Evolutionary conservation across 2,329 filamentous ascomycete genomes (phyloP).

Genomic region (Aspergillus sp.): DNA sequence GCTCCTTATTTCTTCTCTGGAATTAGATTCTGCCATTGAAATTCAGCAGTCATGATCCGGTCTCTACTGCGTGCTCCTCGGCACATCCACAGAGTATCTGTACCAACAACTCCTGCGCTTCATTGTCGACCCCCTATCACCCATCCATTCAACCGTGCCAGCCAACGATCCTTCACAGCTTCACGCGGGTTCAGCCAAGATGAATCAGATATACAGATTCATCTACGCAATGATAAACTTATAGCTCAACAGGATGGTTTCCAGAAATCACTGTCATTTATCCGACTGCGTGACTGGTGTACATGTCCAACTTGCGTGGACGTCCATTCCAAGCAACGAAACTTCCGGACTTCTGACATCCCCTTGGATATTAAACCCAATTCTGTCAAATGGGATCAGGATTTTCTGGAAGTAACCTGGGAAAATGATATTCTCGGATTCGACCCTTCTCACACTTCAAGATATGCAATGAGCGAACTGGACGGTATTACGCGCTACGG

Average conservation of each 20-base stretch:
- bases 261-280: slow-evolving; percentile 10
- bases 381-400: slow-evolving; percentile 34
- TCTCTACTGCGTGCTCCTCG: slow-evolving; percentile 9
- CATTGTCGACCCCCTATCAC: slow-evolving; percentile 3
- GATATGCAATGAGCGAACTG: slow-evolving; percentile 23
- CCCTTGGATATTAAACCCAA: slow-evolving; percentile 48
- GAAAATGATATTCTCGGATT: slow-evolving; percentile 53
- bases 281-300: slow-evolving; percentile 55
- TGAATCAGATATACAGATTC: background rate
- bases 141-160: background rate
- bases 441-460: slow-evolving; percentile 41
- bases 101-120: slow-evolving; percentile 1
- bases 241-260: background rate
- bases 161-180: background rate
- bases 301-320: slow-evolving; percentile 55
- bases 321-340: slow-evolving; percentile 60
- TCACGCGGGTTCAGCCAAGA: background rate
- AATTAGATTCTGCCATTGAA: background rate
- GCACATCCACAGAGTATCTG: slow-evolving; percentile 8
- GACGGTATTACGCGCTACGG: background rate
- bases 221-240: background rate
- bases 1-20: background rate
- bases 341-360: slow-evolving; percentile 65
- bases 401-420: slow-evolving; percentile 62
- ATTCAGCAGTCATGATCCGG: slow-evolving; percentile 8